A percentile compares a stretch with the other conserved stretches of the same genome.
These are phyloP conservation scores for Coemansia sp. DNA, from an alignment of 192 early-diverging fungal species.

Conservation along the genomic window DNA sequence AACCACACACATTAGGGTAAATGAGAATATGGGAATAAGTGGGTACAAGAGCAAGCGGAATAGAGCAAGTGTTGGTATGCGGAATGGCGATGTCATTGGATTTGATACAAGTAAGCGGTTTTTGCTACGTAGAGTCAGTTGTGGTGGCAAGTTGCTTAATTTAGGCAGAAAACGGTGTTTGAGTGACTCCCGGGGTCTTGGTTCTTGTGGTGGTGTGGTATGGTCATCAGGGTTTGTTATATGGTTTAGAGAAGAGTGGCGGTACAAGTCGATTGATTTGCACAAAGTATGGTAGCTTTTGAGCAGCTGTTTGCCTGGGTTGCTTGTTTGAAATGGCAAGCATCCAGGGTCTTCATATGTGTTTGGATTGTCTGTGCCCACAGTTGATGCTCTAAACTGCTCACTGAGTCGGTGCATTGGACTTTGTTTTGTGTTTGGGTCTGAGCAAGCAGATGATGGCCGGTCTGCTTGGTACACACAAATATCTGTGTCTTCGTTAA, in stretches of 20 bases:
- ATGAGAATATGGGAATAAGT: slow-evolving; percentile 45
- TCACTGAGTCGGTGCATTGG: not conserved
- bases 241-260: not conserved
- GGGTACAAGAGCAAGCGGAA: slow-evolving; percentile 47
- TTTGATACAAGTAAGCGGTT: slow-evolving; percentile 18
- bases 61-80: slow-evolving; percentile 41
- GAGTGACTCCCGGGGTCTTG: not conserved
- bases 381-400: not conserved
- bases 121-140: slow-evolving; percentile 14
- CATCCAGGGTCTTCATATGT: not conserved
- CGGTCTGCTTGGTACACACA: not conserved
- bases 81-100: slow-evolving; percentile 25
- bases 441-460: not conserved
- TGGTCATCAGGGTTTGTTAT: not conserved
- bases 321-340: not conserved
- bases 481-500: slow-evolving; percentile 4
- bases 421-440: not conserved
- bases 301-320: not conserved
- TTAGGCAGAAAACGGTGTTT: slow-evolving; percentile 13
- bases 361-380: not conserved
- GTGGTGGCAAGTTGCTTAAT: slow-evolving; percentile 21
- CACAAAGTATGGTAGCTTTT: not conserved
- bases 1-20: slow-evolving; percentile 52
- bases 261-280: not conserved
- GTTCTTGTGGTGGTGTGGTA: not conserved